A percentile compares a stretch with the other conserved stretches of the same genome.
These are phyloP conservation scores for Penicillium pulvis DNA, from an alignment of 495 filamentous ascomycete species.

Conservation along the genomic window DNA sequence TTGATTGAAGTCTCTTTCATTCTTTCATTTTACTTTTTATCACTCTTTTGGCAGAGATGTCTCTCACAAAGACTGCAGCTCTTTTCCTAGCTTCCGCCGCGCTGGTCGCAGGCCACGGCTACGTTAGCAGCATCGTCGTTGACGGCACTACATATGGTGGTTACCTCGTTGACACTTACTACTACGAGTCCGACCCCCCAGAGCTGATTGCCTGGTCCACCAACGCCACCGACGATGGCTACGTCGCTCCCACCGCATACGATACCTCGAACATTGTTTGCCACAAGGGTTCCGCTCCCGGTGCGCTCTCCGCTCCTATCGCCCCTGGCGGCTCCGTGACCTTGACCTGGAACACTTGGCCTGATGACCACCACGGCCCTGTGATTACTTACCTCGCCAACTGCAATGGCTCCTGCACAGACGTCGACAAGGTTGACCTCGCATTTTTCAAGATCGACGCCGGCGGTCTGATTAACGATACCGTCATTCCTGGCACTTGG, in stretches of 20 bases:
- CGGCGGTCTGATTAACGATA: slow-evolving; percentile 47
- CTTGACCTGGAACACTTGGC: slow-evolving; percentile 69
- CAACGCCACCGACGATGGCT: slow-evolving; percentile 60
- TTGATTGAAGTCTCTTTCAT: slow-evolving; percentile 13
- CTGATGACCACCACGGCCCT: slow-evolving; percentile 66
- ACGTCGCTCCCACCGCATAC: slow-evolving; percentile 52
- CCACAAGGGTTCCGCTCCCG: slow-evolving; percentile 58
- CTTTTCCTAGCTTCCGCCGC: slow-evolving; percentile 46
- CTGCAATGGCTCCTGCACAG: slow-evolving; percentile 67
- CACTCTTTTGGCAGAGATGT: slow-evolving; percentile 20
- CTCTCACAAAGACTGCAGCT: slow-evolving; percentile 29
- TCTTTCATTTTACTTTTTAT: background rate
- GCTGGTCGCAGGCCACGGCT: slow-evolving; percentile 58
- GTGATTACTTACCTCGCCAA: slow-evolving; percentile 74
- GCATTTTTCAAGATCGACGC: slow-evolving; percentile 77
- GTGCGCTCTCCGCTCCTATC: slow-evolving; percentile 52
- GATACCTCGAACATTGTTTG: slow-evolving; percentile 66
- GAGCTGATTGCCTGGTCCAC: slow-evolving; percentile 57
- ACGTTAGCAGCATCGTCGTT: slow-evolving; percentile 56
- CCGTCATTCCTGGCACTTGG: slow-evolving; percentile 55
- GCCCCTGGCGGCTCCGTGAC: slow-evolving; percentile 55
- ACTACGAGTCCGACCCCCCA: slow-evolving; percentile 45
- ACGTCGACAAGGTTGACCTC: slow-evolving; percentile 61
- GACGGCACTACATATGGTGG: slow-evolving; percentile 47
- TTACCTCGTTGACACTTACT: slow-evolving; percentile 36